A percentile compares a stretch with the other conserved stretches of the same genome.
Conservation (phyloP, 106 monocot species). For the Vanilla planifolia region DNA sequence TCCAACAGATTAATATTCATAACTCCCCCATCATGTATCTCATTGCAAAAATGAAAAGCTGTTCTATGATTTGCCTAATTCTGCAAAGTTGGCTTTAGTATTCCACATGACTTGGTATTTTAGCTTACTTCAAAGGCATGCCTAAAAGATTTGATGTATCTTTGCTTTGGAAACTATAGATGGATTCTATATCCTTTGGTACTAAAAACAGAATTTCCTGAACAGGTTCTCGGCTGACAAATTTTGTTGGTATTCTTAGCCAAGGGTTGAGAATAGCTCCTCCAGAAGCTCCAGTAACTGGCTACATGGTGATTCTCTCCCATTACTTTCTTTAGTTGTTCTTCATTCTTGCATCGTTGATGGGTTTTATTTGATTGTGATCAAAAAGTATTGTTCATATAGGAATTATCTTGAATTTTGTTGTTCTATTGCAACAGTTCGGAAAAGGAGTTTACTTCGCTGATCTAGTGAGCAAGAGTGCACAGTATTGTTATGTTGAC, state of each 20-base stretch:
- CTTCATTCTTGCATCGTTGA: no score
- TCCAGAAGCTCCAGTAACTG: slow-evolving; percentile 92
- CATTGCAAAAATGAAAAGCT: no score
- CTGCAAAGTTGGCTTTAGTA: no score
- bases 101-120: no score
- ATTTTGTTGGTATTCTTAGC: slow-evolving; percentile 95
- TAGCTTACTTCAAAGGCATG: no score
- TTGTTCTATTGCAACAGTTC: slow-evolving; percentile 42
- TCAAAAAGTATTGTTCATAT: neutral
- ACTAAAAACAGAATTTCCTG: no score
- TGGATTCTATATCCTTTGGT: no score
- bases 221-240: slow-evolving; percentile 90
- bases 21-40: no score
- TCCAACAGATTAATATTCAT: no score
- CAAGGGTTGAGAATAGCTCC: slow-evolving; percentile 97
- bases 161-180: no score
- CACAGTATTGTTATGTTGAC: slow-evolving; percentile 92
- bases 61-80: no score
- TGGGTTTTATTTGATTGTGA: neutral
- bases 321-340: slow-evolving; percentile 10
- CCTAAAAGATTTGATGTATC: no score
- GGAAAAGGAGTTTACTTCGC: slow-evolving; percentile 98
- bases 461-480: slow-evolving; percentile 95
- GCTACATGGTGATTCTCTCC: slow-evolving; percentile 79
- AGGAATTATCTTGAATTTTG: neutral